A percentile compares a stretch with the other conserved stretches of the same genome.
phyloP scores from a whole-genome alignment of 495 filamentous ascomycete genomes.

The Tuber indicum region DNA sequence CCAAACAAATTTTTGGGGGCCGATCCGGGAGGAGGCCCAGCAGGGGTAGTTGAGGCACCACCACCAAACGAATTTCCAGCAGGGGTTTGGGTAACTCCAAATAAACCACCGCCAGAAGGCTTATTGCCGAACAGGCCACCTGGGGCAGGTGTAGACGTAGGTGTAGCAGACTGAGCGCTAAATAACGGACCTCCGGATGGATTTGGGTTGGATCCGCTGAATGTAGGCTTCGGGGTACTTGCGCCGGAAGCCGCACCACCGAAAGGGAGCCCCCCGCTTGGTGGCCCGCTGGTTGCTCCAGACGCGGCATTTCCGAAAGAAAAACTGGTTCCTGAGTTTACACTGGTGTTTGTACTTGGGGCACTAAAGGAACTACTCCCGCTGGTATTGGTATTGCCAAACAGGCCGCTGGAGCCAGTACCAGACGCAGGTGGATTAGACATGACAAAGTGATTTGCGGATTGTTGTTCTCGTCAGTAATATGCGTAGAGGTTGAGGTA shows the following conservation, averaged over 20 bases:
- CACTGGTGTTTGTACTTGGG: slow-evolving; percentile 4
- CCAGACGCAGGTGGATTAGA: slow-evolving; percentile 28
- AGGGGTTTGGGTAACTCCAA: slow-evolving; percentile 25
- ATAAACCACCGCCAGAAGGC: slow-evolving; percentile 8
- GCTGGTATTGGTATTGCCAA: slow-evolving; percentile 18
- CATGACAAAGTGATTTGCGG: slow-evolving; percentile 12
- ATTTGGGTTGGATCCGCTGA: slow-evolving; percentile 22
- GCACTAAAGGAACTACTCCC: not conserved
- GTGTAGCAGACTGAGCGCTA: not conserved
- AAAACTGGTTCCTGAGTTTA: slow-evolving; percentile 10
- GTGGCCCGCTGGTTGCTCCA: not conserved
- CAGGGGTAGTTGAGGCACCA: slow-evolving; percentile 27
- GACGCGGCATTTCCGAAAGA: slow-evolving; percentile 13
- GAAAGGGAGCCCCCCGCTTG: slow-evolving; percentile 9
- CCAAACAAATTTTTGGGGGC: slow-evolving; percentile 21
- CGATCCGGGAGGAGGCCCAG: slow-evolving; percentile 2
- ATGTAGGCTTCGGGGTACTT: slow-evolving; percentile 14
- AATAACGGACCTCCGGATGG: slow-evolving; percentile 7
- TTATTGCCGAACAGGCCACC: slow-evolving; percentile 14
- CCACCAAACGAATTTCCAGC: slow-evolving; percentile 16
- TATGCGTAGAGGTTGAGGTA: not conserved
- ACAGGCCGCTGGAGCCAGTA: slow-evolving; percentile 22
- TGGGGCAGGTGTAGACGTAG: slow-evolving; percentile 19
- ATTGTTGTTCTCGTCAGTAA: slow-evolving; percentile 8
- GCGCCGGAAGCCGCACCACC: slow-evolving; percentile 5